These are phyloP conservation scores for Heliocybe sulcata DNA, from an alignment of 1,284 basidiomycete genomes.

Conservation along the genomic window DNA sequence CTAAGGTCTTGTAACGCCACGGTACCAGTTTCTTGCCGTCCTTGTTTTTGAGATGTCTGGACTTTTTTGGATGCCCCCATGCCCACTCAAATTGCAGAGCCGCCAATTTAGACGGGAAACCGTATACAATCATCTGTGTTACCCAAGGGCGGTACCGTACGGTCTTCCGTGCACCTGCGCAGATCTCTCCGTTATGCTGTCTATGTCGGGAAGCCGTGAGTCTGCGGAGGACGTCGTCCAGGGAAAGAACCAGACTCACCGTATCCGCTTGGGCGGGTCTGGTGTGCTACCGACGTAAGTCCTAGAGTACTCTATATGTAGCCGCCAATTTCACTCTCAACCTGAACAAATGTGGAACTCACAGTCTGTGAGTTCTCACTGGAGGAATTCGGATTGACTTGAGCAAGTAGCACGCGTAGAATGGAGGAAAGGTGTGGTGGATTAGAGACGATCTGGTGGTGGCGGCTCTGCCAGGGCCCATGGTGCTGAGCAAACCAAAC, in stretches of 20 bases:
- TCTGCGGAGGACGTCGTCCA: not conserved
- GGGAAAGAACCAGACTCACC: conserved; percentile 24
- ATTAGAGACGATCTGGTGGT: conserved; percentile 29
- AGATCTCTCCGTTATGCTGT: conserved; percentile 83
- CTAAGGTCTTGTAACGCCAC: conserved; percentile 27
- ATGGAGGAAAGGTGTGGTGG: conserved; percentile 62
- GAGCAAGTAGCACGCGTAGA: conserved; percentile 88
- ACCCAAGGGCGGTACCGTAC: conserved; percentile 72
- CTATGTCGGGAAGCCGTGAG: conserved; percentile 21
- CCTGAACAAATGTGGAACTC: conserved; percentile 20
- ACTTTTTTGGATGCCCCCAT: conserved; percentile 72
- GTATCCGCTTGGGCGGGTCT: conserved; percentile 67
- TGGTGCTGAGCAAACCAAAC: not conserved
- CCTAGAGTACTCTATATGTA: conserved; percentile 19
- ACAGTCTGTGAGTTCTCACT: conserved; percentile 59
- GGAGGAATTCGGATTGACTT: conserved; percentile 55
- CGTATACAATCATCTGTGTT: conserved; percentile 86
- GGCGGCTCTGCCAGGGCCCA: not conserved
- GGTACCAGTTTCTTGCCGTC: conserved; percentile 21
- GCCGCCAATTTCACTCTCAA: not conserved
- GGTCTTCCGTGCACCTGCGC: conserved; percentile 74
- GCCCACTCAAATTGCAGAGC: conserved; percentile 92
- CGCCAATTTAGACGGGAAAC: conserved; percentile 81
- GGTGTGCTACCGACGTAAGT: conserved; percentile 84
- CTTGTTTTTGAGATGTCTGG: conserved; percentile 43